These are phyloP conservation scores for Cystofilobasidium bisporidii DNA, from an alignment of 768 basidiomycete species.

Conservation along the genomic window DNA sequence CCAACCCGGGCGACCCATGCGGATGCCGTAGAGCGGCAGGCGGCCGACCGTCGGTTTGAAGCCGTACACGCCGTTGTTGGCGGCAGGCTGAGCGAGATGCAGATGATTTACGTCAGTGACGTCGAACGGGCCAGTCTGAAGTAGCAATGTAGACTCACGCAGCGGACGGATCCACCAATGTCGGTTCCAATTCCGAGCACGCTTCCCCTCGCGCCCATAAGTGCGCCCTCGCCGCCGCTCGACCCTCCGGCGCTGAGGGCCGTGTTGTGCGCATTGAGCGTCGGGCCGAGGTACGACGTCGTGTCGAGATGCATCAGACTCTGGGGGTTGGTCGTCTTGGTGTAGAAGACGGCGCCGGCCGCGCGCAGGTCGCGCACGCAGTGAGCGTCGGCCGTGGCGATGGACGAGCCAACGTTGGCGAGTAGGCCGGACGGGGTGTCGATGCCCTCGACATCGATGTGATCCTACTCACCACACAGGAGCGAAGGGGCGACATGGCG, in stretches of 20 bases:
- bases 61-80: background rate
- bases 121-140: too few species aligned
- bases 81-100: background rate
- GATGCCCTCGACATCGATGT: background rate
- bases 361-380: background rate
- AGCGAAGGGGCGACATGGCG: background rate
- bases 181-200: conserved; percentile 54
- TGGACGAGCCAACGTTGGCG: background rate
- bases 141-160: conserved; percentile 38
- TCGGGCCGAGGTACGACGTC: conserved; percentile 47
- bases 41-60: background rate
- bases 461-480: background rate
- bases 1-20: background rate
- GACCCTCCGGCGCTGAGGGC: conserved; percentile 67
- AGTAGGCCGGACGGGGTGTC: background rate
- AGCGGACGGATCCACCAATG: conserved; percentile 57
- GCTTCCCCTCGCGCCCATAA: conserved; percentile 56
- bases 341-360: background rate
- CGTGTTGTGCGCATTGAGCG: conserved; percentile 64
- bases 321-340: background rate
- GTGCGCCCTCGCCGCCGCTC: conserved; percentile 75
- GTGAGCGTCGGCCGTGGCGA: background rate
- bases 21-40: background rate
- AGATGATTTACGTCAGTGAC: too few species aligned
- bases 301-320: background rate